These are phyloP conservation scores for Neovahlkampfia damariscottae DNA, from an alignment of 78 protist genomes.

Conservation along the genomic window DNA sequence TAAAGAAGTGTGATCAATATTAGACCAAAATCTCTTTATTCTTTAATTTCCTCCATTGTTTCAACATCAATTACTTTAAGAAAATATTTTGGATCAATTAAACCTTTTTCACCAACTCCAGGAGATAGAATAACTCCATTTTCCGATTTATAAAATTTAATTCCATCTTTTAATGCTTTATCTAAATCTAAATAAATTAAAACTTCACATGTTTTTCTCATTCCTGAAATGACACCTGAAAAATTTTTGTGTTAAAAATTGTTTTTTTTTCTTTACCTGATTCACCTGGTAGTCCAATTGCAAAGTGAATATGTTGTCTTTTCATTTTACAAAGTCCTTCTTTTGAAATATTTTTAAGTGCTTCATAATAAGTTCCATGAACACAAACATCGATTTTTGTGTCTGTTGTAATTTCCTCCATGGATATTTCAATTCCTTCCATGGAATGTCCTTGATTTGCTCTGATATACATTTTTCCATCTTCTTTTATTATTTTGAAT, in stretches of 20 bases:
- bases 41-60: background rate
- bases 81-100: background rate
- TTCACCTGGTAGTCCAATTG: conserved; percentile 23
- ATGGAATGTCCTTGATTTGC: conserved; percentile 56
- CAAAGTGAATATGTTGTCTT: conserved; percentile 46
- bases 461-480: conserved; percentile 1
- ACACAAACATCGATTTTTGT: conserved; percentile 8
- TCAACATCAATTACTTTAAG: background rate
- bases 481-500: background rate
- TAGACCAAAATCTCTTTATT: too few relatives aligned
- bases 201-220: conserved; percentile 20
- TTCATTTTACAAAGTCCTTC: conserved; percentile 34
- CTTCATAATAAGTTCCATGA: conserved; percentile 35
- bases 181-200: conserved; percentile 26
- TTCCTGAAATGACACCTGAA: conserved; percentile 49
- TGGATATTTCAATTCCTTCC: background rate
- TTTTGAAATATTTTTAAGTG: background rate
- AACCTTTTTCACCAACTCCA: conserved; percentile 20
- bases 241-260: too few relatives aligned
- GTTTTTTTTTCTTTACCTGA: too few relatives aligned
- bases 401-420: background rate
- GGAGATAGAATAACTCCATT: conserved; percentile 40
- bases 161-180: conserved; percentile 13
- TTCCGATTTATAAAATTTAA: conserved; percentile 1
- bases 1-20: too few relatives aligned